These are phyloP conservation scores for Alternaria sp. DNA, from an alignment of 2,329 filamentous ascomycete species.

Conservation along the genomic window DNA sequence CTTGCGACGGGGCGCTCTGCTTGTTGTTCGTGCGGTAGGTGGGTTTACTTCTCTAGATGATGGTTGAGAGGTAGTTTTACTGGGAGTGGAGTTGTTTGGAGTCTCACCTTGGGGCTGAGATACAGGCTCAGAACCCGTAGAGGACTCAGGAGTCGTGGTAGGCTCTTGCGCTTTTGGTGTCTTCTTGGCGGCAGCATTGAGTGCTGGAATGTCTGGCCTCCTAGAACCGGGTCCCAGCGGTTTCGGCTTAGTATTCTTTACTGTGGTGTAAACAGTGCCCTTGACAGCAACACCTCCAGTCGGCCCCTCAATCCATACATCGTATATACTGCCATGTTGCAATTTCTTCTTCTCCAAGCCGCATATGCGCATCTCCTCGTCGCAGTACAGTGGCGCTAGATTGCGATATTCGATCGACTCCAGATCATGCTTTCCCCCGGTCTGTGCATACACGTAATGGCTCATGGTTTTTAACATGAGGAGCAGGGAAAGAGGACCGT, in stretches of 20 bases:
- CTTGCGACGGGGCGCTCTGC: neutral
- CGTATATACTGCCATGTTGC: constrained; percentile 31
- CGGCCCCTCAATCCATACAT: constrained; percentile 51
- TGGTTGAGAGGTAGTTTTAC: constrained; percentile 1
- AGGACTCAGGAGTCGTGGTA: neutral
- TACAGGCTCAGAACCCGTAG: neutral
- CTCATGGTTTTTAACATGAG: constrained; percentile 75
- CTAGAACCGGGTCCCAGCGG: neutral
- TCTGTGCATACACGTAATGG: constrained; percentile 8
- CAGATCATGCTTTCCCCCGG: constrained; percentile 49
- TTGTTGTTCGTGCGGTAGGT: neutral
- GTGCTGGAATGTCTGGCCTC: neutral
- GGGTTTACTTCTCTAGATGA: constrained; percentile 1
- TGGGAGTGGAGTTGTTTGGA: neutral
- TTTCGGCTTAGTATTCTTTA: neutral
- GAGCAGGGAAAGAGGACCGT: constrained; percentile 81
- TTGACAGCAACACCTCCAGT: constrained; percentile 54
- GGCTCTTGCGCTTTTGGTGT: neutral
- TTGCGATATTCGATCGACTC: constrained; percentile 77
- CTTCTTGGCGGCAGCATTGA: neutral
- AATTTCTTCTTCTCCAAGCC: constrained; percentile 56
- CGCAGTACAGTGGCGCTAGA: constrained; percentile 78
- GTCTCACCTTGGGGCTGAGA: constrained; percentile 1
- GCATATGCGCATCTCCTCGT: constrained; percentile 74
- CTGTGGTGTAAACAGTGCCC: constrained; percentile 39